Evolutionary conservation across 2,329 filamentous ascomycete genomes (phyloP).

Genomic region (Tolypocladium endophyticum): DNA sequence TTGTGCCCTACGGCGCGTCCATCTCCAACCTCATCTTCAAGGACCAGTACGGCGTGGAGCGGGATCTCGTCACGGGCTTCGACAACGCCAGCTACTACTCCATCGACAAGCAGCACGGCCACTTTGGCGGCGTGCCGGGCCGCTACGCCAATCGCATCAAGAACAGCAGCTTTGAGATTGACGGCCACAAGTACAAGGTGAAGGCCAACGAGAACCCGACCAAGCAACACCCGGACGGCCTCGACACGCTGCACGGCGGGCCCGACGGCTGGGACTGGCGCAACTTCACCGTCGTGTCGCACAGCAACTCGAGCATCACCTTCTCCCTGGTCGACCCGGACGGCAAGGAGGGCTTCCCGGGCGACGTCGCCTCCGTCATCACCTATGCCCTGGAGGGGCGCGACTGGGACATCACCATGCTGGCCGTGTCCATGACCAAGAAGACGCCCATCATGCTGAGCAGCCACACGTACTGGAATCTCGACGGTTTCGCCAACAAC

Average conservation of each 20-base stretch:
- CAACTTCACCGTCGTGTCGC: conserved; percentile 65
- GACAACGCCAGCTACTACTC: conserved; percentile 66
- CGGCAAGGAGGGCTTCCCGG: conserved; percentile 68
- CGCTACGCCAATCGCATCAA: conserved; percentile 75
- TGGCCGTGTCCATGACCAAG: conserved; percentile 59
- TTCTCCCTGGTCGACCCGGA: conserved; percentile 65
- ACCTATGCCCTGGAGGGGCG: conserved; percentile 60
- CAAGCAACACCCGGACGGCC: conserved; percentile 35
- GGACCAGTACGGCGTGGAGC: conserved; percentile 55
- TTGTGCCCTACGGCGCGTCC: conserved; percentile 66
- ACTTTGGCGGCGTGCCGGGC: conserved; percentile 63
- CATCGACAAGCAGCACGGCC: conserved; percentile 53
- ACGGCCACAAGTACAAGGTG: conserved; percentile 49
- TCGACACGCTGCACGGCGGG: conserved; percentile 60
- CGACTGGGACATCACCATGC: conserved; percentile 65
- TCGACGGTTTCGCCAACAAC: conserved; percentile 69
- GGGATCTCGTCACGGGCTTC: conserved; percentile 64
- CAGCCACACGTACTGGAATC: conserved; percentile 69
- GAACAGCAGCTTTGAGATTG: conserved; percentile 63
- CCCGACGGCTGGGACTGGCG: conserved; percentile 66
- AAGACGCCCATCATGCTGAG: conserved; percentile 78
- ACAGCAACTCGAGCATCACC: conserved; percentile 58
- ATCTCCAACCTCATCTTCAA: conserved; percentile 62
- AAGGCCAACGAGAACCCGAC: conserved; percentile 53
- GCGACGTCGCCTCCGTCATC: conserved; percentile 62